Conservation (phyloP, 108 stramenopile species). For the Pseudonitzschia multiseries region DNA sequence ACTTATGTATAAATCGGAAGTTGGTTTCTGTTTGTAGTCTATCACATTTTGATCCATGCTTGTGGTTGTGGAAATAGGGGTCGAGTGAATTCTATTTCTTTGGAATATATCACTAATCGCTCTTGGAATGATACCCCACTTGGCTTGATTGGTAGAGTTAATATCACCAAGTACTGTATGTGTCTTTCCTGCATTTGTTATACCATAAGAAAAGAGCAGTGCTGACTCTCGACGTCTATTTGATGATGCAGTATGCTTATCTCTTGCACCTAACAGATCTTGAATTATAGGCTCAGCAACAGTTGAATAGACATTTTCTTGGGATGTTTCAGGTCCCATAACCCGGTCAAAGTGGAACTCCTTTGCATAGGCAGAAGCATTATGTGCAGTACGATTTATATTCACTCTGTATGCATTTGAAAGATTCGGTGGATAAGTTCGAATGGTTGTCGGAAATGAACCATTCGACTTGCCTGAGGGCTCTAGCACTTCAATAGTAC, state of each 20-base stretch:
- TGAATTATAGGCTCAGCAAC: conserved; percentile 72
- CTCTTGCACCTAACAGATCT: conserved; percentile 45
- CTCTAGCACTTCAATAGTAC: not conserved
- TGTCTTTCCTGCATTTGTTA: conserved; percentile 99
- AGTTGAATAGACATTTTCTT: conserved; percentile 58
- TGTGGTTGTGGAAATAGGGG: not conserved
- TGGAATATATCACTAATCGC: conserved; percentile 71
- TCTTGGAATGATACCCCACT: conserved; percentile 85
- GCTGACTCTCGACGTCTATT: conserved; percentile 54
- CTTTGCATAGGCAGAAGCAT: conserved; percentile 32
- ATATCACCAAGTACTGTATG: conserved; percentile 92
- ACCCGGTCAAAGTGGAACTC: conserved; percentile 77
- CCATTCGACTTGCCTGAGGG: conserved; percentile 20
- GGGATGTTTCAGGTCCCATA: conserved; percentile 57
- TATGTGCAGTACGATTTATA: conserved; percentile 25
- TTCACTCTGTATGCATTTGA: conserved; percentile 67
- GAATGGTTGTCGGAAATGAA: conserved; percentile 48
- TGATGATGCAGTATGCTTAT: conserved; percentile 10
- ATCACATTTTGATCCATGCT: conserved; percentile 1
- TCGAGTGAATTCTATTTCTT: not conserved
- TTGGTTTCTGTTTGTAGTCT: conserved; percentile 17
- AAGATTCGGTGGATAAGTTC: conserved; percentile 69
- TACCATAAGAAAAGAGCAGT: conserved; percentile 95
- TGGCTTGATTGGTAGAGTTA: conserved; percentile 36
- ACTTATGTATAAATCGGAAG: conserved; percentile 67